Evolutionary conservation across 805 yeast species (phyloP).

Genomic region (Nakazawaea laoshanensis): DNA sequence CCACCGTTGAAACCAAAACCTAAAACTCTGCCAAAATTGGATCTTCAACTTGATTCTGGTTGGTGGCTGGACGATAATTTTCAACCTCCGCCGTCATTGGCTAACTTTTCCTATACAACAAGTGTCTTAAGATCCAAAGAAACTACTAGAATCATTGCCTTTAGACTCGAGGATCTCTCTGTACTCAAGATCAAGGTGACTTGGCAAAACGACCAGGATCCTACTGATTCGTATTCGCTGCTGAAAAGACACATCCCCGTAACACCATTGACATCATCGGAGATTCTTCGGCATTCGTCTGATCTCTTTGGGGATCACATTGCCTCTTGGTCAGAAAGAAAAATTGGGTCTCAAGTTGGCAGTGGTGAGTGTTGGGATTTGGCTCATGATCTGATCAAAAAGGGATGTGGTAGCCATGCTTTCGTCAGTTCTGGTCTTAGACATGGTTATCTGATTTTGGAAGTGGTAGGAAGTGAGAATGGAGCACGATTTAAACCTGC

Average conservation of each 20-base stretch:
- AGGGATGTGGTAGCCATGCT: constrained; percentile 52
- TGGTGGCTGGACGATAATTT: constrained; percentile 34
- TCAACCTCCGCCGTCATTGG: constrained; percentile 28
- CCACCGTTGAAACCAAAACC: constrained; percentile 1
- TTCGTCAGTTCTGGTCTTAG: constrained; percentile 37
- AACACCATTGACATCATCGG: constrained; percentile 27
- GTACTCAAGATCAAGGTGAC: constrained; percentile 23
- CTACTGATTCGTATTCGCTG: constrained; percentile 19
- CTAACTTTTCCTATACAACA: constrained; percentile 25
- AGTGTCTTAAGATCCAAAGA: constrained; percentile 21
- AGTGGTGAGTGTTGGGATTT: constrained; percentile 58
- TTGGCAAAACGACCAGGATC: constrained; percentile 35
- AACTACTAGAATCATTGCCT: constrained; percentile 23
- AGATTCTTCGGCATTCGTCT: no score
- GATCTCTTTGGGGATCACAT: constrained; percentile 46
- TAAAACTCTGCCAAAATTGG: constrained; percentile 10
- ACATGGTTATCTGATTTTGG: constrained; percentile 30
- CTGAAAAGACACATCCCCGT: constrained; percentile 31
- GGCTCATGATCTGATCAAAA: constrained; percentile 42
- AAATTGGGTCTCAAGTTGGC: constrained; percentile 38
- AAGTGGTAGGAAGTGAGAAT: background rate
- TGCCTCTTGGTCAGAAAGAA: constrained; percentile 46
- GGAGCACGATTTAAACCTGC: constrained; percentile 18
- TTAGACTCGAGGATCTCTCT: constrained; percentile 35
- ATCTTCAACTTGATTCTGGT: constrained; percentile 32